Base-by-base conservation (phyloP, 257 asterid species). In the Euphrasia confusa region DNA sequence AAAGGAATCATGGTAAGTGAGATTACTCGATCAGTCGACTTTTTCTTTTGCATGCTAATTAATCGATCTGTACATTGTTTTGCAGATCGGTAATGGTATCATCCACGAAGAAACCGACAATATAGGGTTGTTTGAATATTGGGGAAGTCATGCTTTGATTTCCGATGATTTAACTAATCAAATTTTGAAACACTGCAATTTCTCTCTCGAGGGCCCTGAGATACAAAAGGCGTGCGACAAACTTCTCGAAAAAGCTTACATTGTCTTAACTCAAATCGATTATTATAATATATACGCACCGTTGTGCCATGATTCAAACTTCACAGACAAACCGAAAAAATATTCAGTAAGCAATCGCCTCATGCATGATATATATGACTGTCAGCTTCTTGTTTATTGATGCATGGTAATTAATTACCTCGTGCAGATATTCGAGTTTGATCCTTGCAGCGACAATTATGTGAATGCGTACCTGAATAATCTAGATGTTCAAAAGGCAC, bases 1-100 rank as follows among this genome's bases (percentile, higher is more conserved):
- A 89, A 86, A 80, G 96, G 96, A 55, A 86, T 89, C 59, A 62
- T 86, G 69, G 96, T 89, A 69, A 68, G 86, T 89, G 71, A 68
- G 86, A 64, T 4, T 30, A 30, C 33, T 30, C 33, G 5, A 21
- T 21, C 24, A 21, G 24, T 21, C 24, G 9, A 33, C 26, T 28
- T 27, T 26, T 21, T 27, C 9, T 7, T 4, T 12, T n/a, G 10
- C 54, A 5, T 6, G 39, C 39, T 33, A 6, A 33, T 35, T 30
- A 5, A 30, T 5, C 17, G 1, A 17, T 10, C 7, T 15, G 10
- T 33, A 10, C 10, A 35, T 35, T 10, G 9, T 35, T 35, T 35
- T 35, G 66, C 80, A 89, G 97, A 81, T 89, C 4, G 97, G 97
- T 28, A 89, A 89, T 54, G 94, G 91, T 0, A 83, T 79, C 54